Percentiles rank a stretch among this genome's conserved stretches.
phyloP scores from a whole-genome alignment of 345 rosid genomes.

The thale cress (Arabidopsis thaliana) region DNA sequence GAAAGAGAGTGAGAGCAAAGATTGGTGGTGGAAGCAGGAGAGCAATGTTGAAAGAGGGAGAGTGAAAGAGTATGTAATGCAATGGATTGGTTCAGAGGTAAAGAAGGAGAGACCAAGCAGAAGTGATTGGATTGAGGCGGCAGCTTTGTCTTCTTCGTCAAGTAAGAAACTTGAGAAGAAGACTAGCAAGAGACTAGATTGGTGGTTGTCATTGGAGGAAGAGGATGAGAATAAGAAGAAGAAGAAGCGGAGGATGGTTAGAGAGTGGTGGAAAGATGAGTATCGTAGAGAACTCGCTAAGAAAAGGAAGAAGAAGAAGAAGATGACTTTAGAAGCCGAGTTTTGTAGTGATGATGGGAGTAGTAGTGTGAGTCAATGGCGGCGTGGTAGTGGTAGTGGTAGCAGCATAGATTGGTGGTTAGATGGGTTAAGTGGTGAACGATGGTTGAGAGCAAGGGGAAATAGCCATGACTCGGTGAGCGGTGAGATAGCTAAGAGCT shows the following conservation, averaged over 20 bases:
- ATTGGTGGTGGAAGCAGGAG: constrained; percentile 84
- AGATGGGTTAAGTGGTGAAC: constrained; percentile 80
- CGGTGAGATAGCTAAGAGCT: constrained; percentile 78
- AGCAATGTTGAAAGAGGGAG: constrained; percentile 50
- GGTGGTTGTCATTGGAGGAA: constrained; percentile 92
- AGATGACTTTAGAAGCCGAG: constrained; percentile 47
- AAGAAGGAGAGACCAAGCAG: constrained; percentile 77
- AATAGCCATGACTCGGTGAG: constrained; percentile 75
- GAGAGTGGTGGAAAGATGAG: constrained; percentile 99
- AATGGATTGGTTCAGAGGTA: constrained; percentile 92
- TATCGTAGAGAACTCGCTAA: constrained; percentile 76
- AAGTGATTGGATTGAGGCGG: constrained; percentile 58
- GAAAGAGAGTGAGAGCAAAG: constrained; percentile 51
- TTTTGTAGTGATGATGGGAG: constrained; percentile 42
- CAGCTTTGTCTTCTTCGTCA: constrained; percentile 27
- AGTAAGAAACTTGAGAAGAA: constrained; percentile 52
- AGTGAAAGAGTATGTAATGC: constrained; percentile 91
- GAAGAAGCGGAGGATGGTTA: constrained; percentile 73
- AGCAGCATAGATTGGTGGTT: constrained; percentile 90
- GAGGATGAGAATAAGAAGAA: constrained; percentile 57
- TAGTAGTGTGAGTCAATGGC: constrained; percentile 60
- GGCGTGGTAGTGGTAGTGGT: constrained; percentile 61
- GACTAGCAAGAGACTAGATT: constrained; percentile 65
- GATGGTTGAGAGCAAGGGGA: constrained; percentile 52
- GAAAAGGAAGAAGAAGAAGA: constrained; percentile 66